Evolutionary conservation across 2,329 filamentous ascomycete genomes (phyloP).

Genomic region (Aquanectria penicillioides): DNA sequence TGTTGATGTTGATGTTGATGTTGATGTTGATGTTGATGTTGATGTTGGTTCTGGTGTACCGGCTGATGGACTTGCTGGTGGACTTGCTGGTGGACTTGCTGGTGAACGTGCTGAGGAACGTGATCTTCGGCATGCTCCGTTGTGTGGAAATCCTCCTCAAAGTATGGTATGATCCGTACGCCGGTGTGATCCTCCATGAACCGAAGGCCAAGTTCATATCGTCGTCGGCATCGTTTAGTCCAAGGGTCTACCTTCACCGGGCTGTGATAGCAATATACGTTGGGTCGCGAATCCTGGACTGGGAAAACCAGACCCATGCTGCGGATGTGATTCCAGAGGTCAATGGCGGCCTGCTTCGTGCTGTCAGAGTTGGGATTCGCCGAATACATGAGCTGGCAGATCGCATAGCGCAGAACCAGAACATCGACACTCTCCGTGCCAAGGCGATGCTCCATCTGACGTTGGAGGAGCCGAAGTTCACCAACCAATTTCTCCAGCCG

Average conservation of each 20-base stretch:
- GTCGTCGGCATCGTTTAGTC: conserved; percentile 54
- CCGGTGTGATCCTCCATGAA: conserved; percentile 52
- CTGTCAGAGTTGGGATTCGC: conserved; percentile 46
- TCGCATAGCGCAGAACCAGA: conserved; percentile 52
- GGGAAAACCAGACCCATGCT: conserved; percentile 48
- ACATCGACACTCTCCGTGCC: conserved; percentile 48
- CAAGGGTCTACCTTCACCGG: conserved; percentile 56
- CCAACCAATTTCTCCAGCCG: conserved; percentile 49
- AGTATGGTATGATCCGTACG: conserved; percentile 52
- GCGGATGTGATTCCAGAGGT: conserved; percentile 51
- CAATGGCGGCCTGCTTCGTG: conserved; percentile 49
- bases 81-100: not conserved
- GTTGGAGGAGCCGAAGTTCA: conserved; percentile 50
- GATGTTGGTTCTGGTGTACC: not conserved
- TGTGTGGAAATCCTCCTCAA: conserved; percentile 56
- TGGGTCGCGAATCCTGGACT: conserved; percentile 50
- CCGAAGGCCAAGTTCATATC: conserved; percentile 51
- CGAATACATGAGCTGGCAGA: conserved; percentile 52
- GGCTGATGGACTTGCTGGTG: not conserved
- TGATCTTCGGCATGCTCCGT: conserved; percentile 50
- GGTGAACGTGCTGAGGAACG: conserved; percentile 22
- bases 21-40: conserved; percentile 20
- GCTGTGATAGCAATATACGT: conserved; percentile 55
- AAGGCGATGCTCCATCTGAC: conserved; percentile 48
- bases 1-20: conserved; percentile 31